phyloP scores from a whole-genome alignment of 495 filamentous ascomycete species.

The Penicillium tannophilum region DNA sequence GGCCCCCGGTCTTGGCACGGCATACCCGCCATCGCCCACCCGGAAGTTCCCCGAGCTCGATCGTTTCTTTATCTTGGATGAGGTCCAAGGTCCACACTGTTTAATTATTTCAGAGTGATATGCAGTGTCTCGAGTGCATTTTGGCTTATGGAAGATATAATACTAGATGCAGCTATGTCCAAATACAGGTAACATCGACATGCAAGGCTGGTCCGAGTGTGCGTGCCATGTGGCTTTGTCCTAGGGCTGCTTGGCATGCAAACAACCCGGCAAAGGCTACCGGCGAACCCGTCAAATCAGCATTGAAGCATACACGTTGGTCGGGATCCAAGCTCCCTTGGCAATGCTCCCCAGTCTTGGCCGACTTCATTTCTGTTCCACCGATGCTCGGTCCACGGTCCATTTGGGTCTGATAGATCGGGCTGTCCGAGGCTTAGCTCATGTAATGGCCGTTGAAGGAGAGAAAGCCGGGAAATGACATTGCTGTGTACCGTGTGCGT shows the following conservation, averaged over 20 bases:
- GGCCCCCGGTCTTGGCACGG: neutral
- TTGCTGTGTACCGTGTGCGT: neutral
- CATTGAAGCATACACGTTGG: neutral
- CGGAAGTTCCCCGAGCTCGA: neutral
- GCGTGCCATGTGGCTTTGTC: neutral
- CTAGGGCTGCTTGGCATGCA: neutral
- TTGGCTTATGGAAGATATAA: too few species aligned
- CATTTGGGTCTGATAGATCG: slow-evolving; percentile 1
- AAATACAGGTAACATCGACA: too few species aligned
- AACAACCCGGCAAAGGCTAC: neutral
- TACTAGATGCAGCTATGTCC: too few species aligned
- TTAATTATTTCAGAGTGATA: too few species aligned
- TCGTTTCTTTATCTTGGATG: neutral
- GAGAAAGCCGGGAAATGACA: neutral
- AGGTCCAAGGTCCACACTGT: too few species aligned
- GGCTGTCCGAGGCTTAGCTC: slow-evolving; percentile 7
- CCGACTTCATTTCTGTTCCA: slow-evolving; percentile 13
- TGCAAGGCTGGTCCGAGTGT: neutral
- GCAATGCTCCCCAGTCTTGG: slow-evolving; percentile 21
- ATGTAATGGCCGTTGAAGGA: neutral
- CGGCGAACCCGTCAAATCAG: slow-evolving; percentile 26
- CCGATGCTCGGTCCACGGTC: slow-evolving; percentile 16
- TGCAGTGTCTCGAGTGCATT: too few species aligned
- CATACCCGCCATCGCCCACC: neutral
- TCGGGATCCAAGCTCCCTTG: slow-evolving; percentile 33